Base-by-base conservation (phyloP, 2,329 filamentous ascomycete species). In the Calonectria pauciramosa region DNA sequence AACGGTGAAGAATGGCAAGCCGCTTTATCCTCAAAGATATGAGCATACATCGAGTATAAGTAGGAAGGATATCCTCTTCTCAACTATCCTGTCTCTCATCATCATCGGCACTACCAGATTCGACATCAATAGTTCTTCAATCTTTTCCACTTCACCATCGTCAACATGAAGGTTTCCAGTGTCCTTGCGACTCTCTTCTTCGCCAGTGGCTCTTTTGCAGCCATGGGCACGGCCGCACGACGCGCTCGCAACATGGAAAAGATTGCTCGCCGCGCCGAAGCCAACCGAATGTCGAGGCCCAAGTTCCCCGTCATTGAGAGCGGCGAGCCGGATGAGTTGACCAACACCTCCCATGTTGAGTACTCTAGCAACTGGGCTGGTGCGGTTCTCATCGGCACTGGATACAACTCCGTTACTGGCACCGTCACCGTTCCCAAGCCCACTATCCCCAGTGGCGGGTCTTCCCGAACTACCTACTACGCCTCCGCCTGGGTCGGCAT, bases 401-500 rank as follows among this genome's bases (percentile, higher is more conserved):
- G 80, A 26, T 81, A 79, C 76, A 82, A 74, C 74, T 75, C 78
- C 20, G 81, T 83, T 14, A 76, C 76, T 34, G 82, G 82, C 13
- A 83, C 82, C 66, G 80, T 83, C 68, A 81, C 74, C 10, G 81
- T 83, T 4, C 82, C 82, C 34, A 63, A 78, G 16, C 79, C 76
- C 30, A 76, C 66, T 44, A 80, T 81, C 28, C 49, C 36, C 26
- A 11, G 32, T 23, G 73, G 72, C 18, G 51, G 76, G 54, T 70
- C 80, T 73, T 23, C 56, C 30, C 7, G 18, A 47, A 51, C 44
- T 23, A 70, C 68, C 1, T 70, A 70, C 5, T 70, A 64, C 36
- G 72, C 77, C 41, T 78, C 86, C 11, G 86, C 85, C 13, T 88
- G 87, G 87, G 87, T 89, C 14, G 87, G 87, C 18, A 88, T 89